These are phyloP conservation scores for Cladosporium colombiae DNA, from an alignment of 2,329 filamentous ascomycete genomes.

Conservation along the genomic window DNA sequence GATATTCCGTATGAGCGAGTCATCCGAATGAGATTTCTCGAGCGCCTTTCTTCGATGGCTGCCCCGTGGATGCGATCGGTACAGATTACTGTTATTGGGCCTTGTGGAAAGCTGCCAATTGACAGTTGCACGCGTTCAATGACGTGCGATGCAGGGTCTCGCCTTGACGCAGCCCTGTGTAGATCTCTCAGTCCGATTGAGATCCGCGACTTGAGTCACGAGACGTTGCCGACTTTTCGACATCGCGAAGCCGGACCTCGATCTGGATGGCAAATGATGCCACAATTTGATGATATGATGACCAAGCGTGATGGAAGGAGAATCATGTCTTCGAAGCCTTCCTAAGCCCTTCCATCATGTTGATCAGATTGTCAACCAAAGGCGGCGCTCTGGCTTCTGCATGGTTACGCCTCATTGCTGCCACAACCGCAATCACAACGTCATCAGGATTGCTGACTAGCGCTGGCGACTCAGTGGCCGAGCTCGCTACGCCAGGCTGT, in stretches of 20 bases:
- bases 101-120: background rate
- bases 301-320: background rate
- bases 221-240: background rate
- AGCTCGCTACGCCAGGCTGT: background rate
- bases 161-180: no score
- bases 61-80: no score
- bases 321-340: constrained; percentile 34
- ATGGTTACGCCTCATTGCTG: constrained; percentile 59
- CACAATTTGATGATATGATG: background rate
- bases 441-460: constrained; percentile 57
- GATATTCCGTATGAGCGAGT: background rate
- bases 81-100: background rate
- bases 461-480: constrained; percentile 22
- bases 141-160: background rate
- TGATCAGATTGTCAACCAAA: constrained; percentile 67
- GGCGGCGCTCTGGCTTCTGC: constrained; percentile 49
- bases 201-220: background rate
- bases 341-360: constrained; percentile 61
- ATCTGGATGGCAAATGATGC: background rate
- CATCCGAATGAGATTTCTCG: background rate
- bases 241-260: background rate
- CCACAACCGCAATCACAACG: constrained; percentile 61
- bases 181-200: background rate
- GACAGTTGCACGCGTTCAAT: background rate
- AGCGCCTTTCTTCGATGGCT: background rate